Conservation (phyloP, 352 stramenopile species). For the Pythium sukuiense region DNA sequence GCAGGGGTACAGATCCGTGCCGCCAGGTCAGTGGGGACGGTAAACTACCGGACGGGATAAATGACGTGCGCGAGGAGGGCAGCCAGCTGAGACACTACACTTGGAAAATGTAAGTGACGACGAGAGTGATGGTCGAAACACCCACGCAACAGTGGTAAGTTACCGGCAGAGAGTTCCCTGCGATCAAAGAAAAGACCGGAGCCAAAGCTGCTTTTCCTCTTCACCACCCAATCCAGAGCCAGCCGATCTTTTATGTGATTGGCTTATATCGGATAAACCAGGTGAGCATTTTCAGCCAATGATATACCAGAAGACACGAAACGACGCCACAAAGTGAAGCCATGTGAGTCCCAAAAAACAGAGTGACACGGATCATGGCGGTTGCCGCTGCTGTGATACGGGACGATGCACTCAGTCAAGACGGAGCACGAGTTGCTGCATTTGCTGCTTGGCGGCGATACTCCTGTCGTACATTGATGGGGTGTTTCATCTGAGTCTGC, state of each 20-base stretch:
- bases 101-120: neutral
- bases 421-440: neutral
- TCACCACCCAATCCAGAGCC: slow-evolving; percentile 36
- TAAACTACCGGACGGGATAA: slow-evolving; percentile 12
- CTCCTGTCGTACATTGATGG: too few relatives aligned
- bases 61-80: neutral
- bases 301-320: slow-evolving; percentile 6
- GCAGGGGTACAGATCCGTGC: neutral
- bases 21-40: slow-evolving; percentile 1
- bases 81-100: slow-evolving; percentile 10
- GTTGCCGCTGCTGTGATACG: neutral
- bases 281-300: slow-evolving; percentile 18
- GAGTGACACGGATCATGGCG: neutral
- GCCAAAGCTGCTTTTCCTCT: slow-evolving; percentile 13
- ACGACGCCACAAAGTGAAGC: slow-evolving; percentile 16
- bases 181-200: slow-evolving; percentile 12
- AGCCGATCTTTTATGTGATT: slow-evolving; percentile 16
- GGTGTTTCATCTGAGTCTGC: neutral
- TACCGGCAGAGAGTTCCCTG: slow-evolving; percentile 18
- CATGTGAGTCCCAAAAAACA: neutral
- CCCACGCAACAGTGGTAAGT: slow-evolving; percentile 14
- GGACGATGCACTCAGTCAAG: too few relatives aligned
- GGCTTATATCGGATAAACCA: slow-evolving; percentile 3
- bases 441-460: neutral
- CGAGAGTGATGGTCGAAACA: slow-evolving; percentile 24